Evolutionary conservation across 192 early-diverging fungal genomes (phyloP).

Genomic region (Allomyces macrogynus): DNA sequence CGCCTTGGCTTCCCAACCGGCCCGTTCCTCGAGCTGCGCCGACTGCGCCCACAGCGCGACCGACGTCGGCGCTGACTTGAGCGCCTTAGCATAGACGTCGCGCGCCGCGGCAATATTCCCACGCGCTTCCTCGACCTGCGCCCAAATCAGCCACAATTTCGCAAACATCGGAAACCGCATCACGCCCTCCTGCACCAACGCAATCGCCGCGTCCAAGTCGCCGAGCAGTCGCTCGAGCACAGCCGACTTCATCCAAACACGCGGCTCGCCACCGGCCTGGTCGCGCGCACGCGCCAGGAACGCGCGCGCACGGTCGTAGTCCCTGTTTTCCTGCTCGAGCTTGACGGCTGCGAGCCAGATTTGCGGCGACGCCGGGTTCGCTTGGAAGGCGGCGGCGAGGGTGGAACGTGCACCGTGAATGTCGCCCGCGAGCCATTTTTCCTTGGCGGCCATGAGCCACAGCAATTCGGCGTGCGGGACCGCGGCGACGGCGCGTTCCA

Average conservation of each 20-base stretch:
- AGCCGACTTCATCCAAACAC: constrained; percentile 91
- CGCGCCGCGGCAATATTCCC: constrained; percentile 43
- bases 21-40: constrained; percentile 57
- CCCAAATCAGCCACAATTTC: constrained; percentile 90
- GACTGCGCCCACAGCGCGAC: constrained; percentile 62
- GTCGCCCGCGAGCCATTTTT: constrained; percentile 71
- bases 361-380: constrained; percentile 77
- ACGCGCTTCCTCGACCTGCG: constrained; percentile 43
- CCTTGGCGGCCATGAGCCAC: constrained; percentile 95
- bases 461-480: constrained; percentile 82
- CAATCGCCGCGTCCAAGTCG: constrained; percentile 39
- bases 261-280: constrained; percentile 45
- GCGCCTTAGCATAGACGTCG: constrained; percentile 44
- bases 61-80: constrained; percentile 56
- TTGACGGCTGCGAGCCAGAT: constrained; percentile 93
- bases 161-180: constrained; percentile 47
- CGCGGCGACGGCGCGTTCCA: constrained; percentile 64
- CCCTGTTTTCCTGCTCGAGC: constrained; percentile 73
- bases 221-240: constrained; percentile 62
- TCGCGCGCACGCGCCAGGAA: constrained; percentile 56
- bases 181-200: constrained; percentile 42
- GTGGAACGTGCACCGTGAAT: constrained; percentile 64
- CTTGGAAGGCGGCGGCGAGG: constrained; percentile 66
- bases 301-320: constrained; percentile 51
- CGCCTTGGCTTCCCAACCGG: constrained; percentile 43